Percentiles rank a stretch among this genome's conserved stretches.
phyloP scores from a whole-genome alignment of 2,329 filamentous ascomycete species.

The Sporothrix pallida region DNA sequence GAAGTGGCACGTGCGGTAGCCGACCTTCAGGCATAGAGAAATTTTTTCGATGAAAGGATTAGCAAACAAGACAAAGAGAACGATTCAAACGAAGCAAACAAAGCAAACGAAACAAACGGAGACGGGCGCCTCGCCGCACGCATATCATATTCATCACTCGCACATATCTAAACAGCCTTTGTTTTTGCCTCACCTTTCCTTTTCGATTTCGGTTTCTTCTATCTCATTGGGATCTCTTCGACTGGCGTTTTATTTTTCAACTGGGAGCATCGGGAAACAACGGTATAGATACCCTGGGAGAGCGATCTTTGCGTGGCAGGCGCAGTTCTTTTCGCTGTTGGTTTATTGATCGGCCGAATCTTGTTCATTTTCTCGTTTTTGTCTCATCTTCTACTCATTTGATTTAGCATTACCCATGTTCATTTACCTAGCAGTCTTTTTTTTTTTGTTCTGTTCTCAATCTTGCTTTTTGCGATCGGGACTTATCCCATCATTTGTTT shows the following conservation, averaged over 20 bases:
- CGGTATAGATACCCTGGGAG: slow-evolving; percentile 31
- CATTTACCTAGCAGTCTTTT: neutral
- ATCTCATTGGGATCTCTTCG: slow-evolving; percentile 5
- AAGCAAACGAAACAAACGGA: neutral
- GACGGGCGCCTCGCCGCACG: neutral
- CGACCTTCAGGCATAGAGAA: slow-evolving; percentile 56
- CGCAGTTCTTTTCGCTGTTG: neutral
- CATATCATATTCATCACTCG: neutral
- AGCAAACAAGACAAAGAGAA: neutral
- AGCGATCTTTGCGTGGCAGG: slow-evolving; percentile 22
- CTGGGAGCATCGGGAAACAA: slow-evolving; percentile 23
- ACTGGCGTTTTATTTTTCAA: slow-evolving; percentile 12
- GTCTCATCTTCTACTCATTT: neutral
- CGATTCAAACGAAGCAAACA: neutral
- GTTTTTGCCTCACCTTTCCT: neutral
- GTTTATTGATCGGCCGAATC: neutral
- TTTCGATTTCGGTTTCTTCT: slow-evolving; percentile 5
- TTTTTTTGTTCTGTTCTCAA: neutral
- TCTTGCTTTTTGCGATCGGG: neutral
- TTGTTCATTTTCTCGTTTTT: neutral
- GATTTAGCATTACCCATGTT: neutral
- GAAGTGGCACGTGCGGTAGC: slow-evolving; percentile 80
- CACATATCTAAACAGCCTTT: neutral
- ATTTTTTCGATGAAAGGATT: neutral
- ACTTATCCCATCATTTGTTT: neutral